Conservation (phyloP, 179 eudicot genomes). For the Silene noctiflora region DNA sequence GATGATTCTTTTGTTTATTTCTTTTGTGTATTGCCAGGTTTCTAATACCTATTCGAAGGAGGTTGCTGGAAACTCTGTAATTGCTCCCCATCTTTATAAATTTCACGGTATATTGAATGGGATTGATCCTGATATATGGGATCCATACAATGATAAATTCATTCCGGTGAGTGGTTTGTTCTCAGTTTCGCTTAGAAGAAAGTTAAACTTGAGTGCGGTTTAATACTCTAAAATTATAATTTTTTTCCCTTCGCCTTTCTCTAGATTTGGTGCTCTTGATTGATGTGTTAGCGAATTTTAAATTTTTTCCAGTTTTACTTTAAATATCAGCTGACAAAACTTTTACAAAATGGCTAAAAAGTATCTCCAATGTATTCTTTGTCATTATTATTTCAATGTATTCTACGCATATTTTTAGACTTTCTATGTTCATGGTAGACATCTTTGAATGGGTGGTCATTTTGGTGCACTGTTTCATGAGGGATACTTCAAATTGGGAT, state of each 20-base stretch:
- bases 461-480: constrained; percentile 5
- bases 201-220: not conserved
- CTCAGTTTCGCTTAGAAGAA: not conserved
- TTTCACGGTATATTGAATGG: constrained; percentile 96
- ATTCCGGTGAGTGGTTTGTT: constrained; percentile 68
- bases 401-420: not conserved
- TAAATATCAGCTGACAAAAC: too few relatives aligned
- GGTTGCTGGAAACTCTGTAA: constrained; percentile 71
- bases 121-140: constrained; percentile 97
- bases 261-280: too few relatives aligned
- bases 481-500: not conserved
- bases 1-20: constrained; percentile 1
- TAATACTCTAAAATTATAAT: not conserved
- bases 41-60: constrained; percentile 84
- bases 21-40: constrained; percentile 49
- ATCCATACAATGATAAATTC: constrained; percentile 80
- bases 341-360: too few relatives aligned
- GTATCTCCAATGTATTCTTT: not conserved
- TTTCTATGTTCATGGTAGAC: not conserved
- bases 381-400: not conserved
- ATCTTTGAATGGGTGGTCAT: constrained; percentile 2
- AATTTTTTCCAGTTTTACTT: too few relatives aligned
- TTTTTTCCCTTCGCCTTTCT: not conserved
- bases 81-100: constrained; percentile 79
- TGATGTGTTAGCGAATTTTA: too few relatives aligned